Evolutionary conservation across 306 rosid genomes (phyloP), one percentile per base, ranked within the genome.

Genomic region (Sechiopsis laciniata): DNA sequence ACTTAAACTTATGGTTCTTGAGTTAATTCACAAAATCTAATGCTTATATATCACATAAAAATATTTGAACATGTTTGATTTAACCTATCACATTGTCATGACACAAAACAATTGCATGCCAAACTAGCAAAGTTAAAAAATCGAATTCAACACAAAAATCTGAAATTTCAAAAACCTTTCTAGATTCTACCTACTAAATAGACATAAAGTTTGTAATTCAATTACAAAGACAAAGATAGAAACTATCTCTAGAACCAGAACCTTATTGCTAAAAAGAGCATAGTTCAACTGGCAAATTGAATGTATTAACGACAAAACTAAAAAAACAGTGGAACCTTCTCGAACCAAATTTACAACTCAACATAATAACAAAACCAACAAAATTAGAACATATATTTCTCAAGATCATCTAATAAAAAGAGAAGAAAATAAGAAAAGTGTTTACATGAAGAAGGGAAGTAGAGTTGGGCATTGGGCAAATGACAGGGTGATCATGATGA

Each of bases 401-500:
- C 0, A 7, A 1, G 10, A 9, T 55, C 26, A 55, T 2, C 4
- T 55, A 2, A 32, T 20, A 54, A 21, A 5, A 21, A 21, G 35
- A 58, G 22, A 10, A 8, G 20, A 6, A 55, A 9, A 7, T 3
- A 1, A 17, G 10, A 22, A 21, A 20, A 68, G 11, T 37, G 71
- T 26, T 89, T 80, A 93, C 97, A 67, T 87, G 80, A 78, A 88
- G 80, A 22, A 94, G 83, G 0, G 98, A 83, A 77, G 65, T 5
- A 6, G 97, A 86, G 76, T 86, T 84, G 0, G 96, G 95, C 90
- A 94, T 89, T 46, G 98, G 98, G 76, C 98, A 94, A 84, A 85
- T 86, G 55, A 94, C 96, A 0, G 98, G 98, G 74, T 81, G 92
- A 79, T 94, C 98, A 85, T 94, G 95, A 80, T 94, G 95, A 0